Conservation (phyloP, 2,329 filamentous ascomycete species). For the Colletotrichum nymphaeae region DNA sequence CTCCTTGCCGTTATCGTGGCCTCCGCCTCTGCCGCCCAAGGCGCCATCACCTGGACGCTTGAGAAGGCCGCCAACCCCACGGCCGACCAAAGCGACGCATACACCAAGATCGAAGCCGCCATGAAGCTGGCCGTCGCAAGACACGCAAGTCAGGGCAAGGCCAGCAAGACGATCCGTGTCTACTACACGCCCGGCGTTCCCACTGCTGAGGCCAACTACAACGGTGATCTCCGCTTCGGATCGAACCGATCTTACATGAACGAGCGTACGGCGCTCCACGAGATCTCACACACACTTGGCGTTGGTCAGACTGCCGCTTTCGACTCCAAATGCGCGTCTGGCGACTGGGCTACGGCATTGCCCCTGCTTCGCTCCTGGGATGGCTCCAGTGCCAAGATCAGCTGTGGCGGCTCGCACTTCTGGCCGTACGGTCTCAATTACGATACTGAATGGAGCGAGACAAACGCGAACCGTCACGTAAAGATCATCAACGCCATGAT, state of each 20-base stretch:
- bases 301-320: slow-evolving; percentile 57
- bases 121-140: slow-evolving; percentile 54
- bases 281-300: slow-evolving; percentile 60
- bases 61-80: slow-evolving; percentile 52
- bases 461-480: slow-evolving; percentile 55
- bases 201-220: slow-evolving; percentile 58
- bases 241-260: slow-evolving; percentile 58
- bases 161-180: slow-evolving; percentile 52
- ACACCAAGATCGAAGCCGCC: slow-evolving; percentile 53
- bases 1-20: slow-evolving; percentile 42
- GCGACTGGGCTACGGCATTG: slow-evolving; percentile 54
- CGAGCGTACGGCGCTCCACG: slow-evolving; percentile 60
- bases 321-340: slow-evolving; percentile 49
- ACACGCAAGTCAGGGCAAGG: slow-evolving; percentile 48
- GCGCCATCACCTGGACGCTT: slow-evolving; percentile 52
- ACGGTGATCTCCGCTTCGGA: slow-evolving; percentile 59
- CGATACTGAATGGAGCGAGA: slow-evolving; percentile 57
- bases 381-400: slow-evolving; percentile 49
- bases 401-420: slow-evolving; percentile 52
- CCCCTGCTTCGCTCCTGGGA: slow-evolving; percentile 55
- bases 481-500: slow-evolving; percentile 58
- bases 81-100: slow-evolving; percentile 55
- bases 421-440: slow-evolving; percentile 57
- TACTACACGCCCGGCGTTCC: slow-evolving; percentile 55
- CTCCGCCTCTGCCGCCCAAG: slow-evolving; percentile 47